Evolutionary conservation across 768 basidiomycete species (phyloP).

Genomic region (Kwoniella heveanensis): DNA sequence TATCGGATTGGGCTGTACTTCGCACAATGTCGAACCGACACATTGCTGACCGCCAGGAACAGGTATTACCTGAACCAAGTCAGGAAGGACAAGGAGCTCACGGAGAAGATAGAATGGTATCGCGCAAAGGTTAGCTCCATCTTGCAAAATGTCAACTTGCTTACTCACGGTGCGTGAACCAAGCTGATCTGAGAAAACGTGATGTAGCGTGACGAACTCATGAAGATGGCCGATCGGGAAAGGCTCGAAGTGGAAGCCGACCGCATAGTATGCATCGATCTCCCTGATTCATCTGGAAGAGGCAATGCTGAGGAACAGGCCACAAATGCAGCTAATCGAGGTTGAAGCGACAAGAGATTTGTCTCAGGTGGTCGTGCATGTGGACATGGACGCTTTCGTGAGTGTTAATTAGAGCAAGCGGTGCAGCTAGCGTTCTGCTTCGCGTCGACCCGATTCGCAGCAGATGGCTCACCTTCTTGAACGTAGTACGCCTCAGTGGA

Average conservation of each 20-base stretch:
- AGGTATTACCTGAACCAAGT: constrained; percentile 72
- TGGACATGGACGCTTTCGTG: constrained; percentile 91
- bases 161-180: neutral
- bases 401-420: neutral
- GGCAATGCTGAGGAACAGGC: constrained; percentile 3
- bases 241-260: constrained; percentile 71
- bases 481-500: constrained; percentile 58
- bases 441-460: too few species aligned
- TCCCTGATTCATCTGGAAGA: neutral
- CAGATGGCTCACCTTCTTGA: too few species aligned
- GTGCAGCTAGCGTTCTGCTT: constrained; percentile 39
- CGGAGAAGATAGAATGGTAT: constrained; percentile 71
- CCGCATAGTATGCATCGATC: constrained; percentile 63
- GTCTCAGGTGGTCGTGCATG: constrained; percentile 81
- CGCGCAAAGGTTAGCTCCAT: constrained; percentile 59
- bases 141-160: neutral
- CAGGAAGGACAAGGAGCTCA: constrained; percentile 81
- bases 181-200: constrained; percentile 58
- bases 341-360: constrained; percentile 77
- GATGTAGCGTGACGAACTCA: constrained; percentile 44
- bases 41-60: neutral
- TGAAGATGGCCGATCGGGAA: constrained; percentile 56
- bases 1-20: neutral
- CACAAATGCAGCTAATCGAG: constrained; percentile 60
- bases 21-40: neutral